These are phyloP conservation scores for Cymbidium sinense DNA, from an alignment of 106 monocot genomes.

Conservation along the genomic window DNA sequence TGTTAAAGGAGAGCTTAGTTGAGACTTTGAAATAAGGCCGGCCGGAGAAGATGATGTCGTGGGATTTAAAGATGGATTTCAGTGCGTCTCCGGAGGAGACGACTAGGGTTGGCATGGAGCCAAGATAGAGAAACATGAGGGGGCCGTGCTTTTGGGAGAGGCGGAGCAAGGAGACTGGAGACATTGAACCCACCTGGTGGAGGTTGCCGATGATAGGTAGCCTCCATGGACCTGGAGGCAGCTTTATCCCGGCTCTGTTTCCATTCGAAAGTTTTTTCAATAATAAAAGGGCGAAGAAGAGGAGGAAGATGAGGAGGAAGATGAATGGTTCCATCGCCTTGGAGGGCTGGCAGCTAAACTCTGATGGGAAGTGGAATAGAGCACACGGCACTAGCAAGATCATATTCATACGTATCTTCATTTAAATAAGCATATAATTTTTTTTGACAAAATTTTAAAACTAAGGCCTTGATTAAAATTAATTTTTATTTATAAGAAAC, in stretches of 20 bases:
- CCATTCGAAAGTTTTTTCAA: not conserved
- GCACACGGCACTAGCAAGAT: too few relatives aligned
- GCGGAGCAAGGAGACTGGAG: conserved; percentile 19
- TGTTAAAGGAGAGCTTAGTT: conserved; percentile 1
- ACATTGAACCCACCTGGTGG: conserved; percentile 11
- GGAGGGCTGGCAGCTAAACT: too few relatives aligned
- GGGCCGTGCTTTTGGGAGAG: conserved; percentile 27
- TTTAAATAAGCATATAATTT: too few relatives aligned
- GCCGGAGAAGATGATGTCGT: conserved; percentile 18
- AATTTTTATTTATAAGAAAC: too few relatives aligned
- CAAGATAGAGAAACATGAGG: conserved; percentile 28
- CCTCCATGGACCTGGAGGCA: conserved; percentile 12
- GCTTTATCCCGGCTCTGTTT: not conserved
- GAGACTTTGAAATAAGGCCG: not conserved
- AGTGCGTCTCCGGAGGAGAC: conserved; percentile 14
- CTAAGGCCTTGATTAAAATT: too few relatives aligned
- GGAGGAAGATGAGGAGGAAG: too few relatives aligned
- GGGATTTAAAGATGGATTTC: conserved; percentile 13
- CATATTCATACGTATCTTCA: too few relatives aligned
- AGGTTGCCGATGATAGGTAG: conserved; percentile 28
- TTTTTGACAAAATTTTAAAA: too few relatives aligned
- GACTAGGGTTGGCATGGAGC: conserved; percentile 15
- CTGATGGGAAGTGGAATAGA: too few relatives aligned
- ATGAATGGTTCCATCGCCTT: too few relatives aligned
- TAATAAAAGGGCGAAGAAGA: not conserved